Percentiles rank a stretch among this genome's conserved stretches.
phyloP scores from a whole-genome alignment of 1,284 basidiomycete genomes.

The Cryptococcus sp. region DNA sequence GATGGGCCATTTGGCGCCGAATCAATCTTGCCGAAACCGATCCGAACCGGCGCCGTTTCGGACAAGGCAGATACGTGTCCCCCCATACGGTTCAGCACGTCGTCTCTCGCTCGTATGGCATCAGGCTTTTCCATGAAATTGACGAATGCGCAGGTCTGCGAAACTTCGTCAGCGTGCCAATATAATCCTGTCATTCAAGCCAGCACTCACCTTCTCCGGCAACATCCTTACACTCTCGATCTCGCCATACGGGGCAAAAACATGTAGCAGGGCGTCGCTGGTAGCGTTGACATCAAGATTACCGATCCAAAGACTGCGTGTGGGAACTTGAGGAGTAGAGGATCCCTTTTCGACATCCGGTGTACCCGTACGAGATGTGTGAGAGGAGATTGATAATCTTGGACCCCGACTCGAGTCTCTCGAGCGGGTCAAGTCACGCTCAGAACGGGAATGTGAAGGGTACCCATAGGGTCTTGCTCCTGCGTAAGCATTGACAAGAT shows the following conservation, averaged over 20 bases:
- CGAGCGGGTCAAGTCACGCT: slow-evolving; percentile 35
- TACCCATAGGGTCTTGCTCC: slow-evolving; percentile 28
- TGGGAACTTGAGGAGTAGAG: slow-evolving; percentile 71
- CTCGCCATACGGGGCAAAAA: slow-evolving; percentile 93
- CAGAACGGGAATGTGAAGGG: slow-evolving; percentile 33
- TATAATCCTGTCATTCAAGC: neutral
- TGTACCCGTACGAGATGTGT: slow-evolving; percentile 44
- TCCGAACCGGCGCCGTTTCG: slow-evolving; percentile 88
- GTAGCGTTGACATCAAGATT: slow-evolving; percentile 91
- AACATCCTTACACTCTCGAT: slow-evolving; percentile 92
- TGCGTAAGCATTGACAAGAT: slow-evolving; percentile 11
- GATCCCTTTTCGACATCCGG: slow-evolving; percentile 45
- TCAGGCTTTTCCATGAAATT: slow-evolving; percentile 95
- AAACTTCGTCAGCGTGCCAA: slow-evolving; percentile 7
- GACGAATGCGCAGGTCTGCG: slow-evolving; percentile 94
- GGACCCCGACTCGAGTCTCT: slow-evolving; percentile 36
- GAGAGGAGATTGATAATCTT: slow-evolving; percentile 43
- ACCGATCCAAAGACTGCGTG: slow-evolving; percentile 95
- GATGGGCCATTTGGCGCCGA: slow-evolving; percentile 81
- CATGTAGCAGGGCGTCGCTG: slow-evolving; percentile 88
- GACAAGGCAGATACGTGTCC: slow-evolving; percentile 86
- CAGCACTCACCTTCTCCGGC: slow-evolving; percentile 80
- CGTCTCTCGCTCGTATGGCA: slow-evolving; percentile 93
- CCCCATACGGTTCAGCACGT: slow-evolving; percentile 89
- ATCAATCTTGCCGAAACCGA: slow-evolving; percentile 97